Base-by-base conservation (phyloP, 2,329 filamentous ascomycete genomes). In the Fusarium pseudonygamai region DNA sequence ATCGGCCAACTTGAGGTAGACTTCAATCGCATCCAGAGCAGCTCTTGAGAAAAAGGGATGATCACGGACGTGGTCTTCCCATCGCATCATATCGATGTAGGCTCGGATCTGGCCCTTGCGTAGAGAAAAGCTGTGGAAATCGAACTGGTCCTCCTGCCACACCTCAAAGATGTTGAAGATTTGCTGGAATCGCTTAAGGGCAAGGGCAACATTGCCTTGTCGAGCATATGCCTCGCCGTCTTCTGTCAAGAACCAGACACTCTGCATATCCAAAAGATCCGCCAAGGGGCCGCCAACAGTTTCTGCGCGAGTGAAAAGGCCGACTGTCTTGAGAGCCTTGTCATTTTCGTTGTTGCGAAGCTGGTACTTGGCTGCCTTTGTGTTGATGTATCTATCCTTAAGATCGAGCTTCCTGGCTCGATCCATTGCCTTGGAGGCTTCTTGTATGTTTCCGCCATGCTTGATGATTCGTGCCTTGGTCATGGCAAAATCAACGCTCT, bases 91-190 rank as follows among this genome's bases (percentile, higher is more conserved):
- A 77, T 98, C 95, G 45, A 99, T 87, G 80, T 99, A 99, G 3
- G 96, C 93, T 64, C 96, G 89, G 69, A 98, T 94, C 86, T 97
- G 96, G 20, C 97, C 97, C 83, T 98, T 99, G 26, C 96, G 89
- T n/a, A 99, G 86, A 26, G 95, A 98, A 83, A 99, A 99, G 81
- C 91, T 94, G 86, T 99, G 97, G 86, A 99, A 99, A 81, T 99
- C 96, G 78, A 98, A 98, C 79, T 99, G 96, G 78, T 99, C 96
- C 81, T 99, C 97, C 80, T 97, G 93, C 96, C 96, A 99, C 26
- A 94, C 91, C 75, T 98, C 96, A 78, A 99, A 99, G 74, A 99
- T 97, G 83, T 93, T 94, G 81, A 92, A 92, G 64, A 99, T 90
- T 28, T 93, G 88, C 74, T 95, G 93, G 83, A 98, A 96, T 56